Evolutionary conservation across 1,139 yeast genomes (phyloP), one percentile per base, ranked within the genome.

Genomic region (Hansenula lynferdii): DNA sequence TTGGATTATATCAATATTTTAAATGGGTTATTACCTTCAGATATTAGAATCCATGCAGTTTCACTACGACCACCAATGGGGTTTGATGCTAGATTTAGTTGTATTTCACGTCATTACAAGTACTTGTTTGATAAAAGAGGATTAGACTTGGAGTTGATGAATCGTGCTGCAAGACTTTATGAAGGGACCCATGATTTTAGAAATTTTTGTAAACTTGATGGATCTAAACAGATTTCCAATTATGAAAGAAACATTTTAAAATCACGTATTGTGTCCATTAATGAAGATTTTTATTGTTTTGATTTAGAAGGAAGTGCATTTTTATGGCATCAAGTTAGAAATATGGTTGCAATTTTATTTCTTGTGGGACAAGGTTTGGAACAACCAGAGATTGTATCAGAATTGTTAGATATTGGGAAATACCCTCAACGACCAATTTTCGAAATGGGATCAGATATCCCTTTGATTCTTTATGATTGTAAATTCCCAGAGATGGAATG

Each of bases 271-370:
- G 45, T 67, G 9, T 67, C 62, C 7, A 50, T 75, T 6, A 51
- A 58, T 18, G 58, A 52, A 23, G 73, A 70, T 30, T 67, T 70
- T 41, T 85, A 72, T 53, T 83, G 81, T 42, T 80, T 92, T 57
- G 90, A 89, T 56, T 65, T 92, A 38, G 72, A 76, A 47, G 99
- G 98, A 0, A 69, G 86, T 3, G 98, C 98, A 8, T 94, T 94
- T 51, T 65, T 94, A 42, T 94, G 98, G 98, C 97, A 94, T 58
- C 99, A 94, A 60, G 99, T 94, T 18, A 74, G 98, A 38, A 89
- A 96, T 50, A 92, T 94, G 95, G 77, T 89, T 64, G 95, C 95
- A 0, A 69, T 85, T 8, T 60, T 94, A 38, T 77, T 94, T 40
- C 62, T 83, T 20, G 78, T 90, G 6, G 98, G 96, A 1, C 96